Base-by-base conservation (phyloP, 2,329 filamentous ascomycete genomes). In the Fusarium circinatum region DNA sequence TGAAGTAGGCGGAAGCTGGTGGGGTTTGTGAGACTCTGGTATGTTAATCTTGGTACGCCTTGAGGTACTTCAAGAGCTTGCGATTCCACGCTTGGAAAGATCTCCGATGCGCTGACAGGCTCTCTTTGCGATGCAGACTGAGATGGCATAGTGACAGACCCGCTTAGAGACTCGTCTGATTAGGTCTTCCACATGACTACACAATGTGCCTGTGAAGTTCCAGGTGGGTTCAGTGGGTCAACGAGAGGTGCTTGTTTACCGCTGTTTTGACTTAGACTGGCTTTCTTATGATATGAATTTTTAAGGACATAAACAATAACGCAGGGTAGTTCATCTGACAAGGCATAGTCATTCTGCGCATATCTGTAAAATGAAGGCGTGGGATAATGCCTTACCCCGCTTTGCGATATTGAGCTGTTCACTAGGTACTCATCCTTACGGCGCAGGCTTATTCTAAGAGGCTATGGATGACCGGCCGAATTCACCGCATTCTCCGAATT, bases 211-310 rank as follows among this genome's bases (percentile, higher is more conserved):
- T 24, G 1, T 20, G 6, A 14, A 14, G n/a, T 22, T 15, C 5
- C 6, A 15, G n/a, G 18, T 14, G 4, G 6, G 7, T 6, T 12
- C 9, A 12, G 32, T 54, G 3, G 10, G 14, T 15, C 9, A 26
- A 26, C 14, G 1, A 17, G 18, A 22, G 14, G 2, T 39, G 0
- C 2, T 17, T 28, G 0, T 6, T 54, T 39, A 28, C 20, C 15
- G 13, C 10, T 17, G 10, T 18, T 2, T 18, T 17, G 1, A 11
- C 10, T 15, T 3, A 28, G 24, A 47, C 9, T 28, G 22, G 6
- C 0, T 10, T 22, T 14, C 6, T 24, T 8, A 34, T 34, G 0
- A 34, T 34, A 2, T 3, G 13, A 3, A 4, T 2, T 20, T 17
- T 22, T 5, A 52, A 9, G 13, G 9, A 20, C n/a, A 11, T 6